Conservation (phyloP, 495 filamentous ascomycete species). For the Lasiosphaeris hirsuta region DNA sequence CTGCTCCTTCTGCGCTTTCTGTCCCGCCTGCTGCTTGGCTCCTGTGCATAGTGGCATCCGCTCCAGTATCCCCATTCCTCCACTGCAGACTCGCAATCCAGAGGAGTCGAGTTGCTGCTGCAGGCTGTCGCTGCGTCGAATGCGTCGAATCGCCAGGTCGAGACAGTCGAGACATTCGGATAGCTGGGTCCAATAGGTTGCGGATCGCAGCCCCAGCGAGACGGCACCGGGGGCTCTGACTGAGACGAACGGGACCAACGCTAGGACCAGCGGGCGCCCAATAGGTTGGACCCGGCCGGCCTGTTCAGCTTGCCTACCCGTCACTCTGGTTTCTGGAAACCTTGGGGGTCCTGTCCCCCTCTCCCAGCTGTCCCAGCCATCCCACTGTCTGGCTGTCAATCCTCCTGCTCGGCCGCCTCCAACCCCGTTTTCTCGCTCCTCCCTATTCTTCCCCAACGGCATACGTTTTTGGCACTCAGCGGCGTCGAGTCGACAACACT, state of each 20-base stretch:
- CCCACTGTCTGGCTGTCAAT: background rate
- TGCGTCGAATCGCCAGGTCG: too few species aligned
- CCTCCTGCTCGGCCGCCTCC: background rate
- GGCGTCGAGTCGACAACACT: too few species aligned
- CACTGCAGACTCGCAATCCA: background rate
- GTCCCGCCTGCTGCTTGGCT: background rate
- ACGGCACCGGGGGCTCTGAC: conserved; percentile 7
- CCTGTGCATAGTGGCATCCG: background rate
- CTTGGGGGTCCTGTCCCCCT: conserved; percentile 16
- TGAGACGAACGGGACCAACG: conserved; percentile 28
- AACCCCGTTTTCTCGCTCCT: background rate
- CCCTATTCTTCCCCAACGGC: background rate
- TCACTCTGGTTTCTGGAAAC: conserved; percentile 35
- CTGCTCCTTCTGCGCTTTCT: too few species aligned
- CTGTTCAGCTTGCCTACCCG: conserved; percentile 21
- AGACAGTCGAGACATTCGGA: background rate
- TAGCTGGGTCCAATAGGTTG: background rate
- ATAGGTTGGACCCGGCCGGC: conserved; percentile 27
- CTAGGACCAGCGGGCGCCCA: conserved; percentile 19
- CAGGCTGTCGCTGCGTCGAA: too few species aligned
- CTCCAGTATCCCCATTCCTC: background rate
- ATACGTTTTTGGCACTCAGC: background rate
- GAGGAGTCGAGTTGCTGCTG: too few species aligned
- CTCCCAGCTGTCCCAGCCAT: conserved; percentile 9
- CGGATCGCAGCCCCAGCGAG: background rate